Conservation (phyloP, 2,329 filamentous ascomycete species). For the Samsoniella hepiali region DNA sequence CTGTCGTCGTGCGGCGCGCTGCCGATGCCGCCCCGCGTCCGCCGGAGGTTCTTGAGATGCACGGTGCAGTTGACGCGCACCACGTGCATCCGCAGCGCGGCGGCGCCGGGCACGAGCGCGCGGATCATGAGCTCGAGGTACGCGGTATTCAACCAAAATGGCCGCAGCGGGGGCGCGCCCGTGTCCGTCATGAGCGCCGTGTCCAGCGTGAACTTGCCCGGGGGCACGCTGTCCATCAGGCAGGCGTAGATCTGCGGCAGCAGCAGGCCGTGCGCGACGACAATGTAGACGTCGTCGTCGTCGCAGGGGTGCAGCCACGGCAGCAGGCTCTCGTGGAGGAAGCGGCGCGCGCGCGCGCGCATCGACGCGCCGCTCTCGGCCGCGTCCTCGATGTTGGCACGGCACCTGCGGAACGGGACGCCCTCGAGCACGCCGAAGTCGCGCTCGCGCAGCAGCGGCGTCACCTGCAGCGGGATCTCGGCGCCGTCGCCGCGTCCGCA, state of each 20-base stretch:
- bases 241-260: slow-evolving; percentile 61
- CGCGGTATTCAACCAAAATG: slow-evolving; percentile 53
- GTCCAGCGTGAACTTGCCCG: slow-evolving; percentile 34
- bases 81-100: slow-evolving; percentile 39
- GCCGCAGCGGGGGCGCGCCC: slow-evolving; percentile 24
- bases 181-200: background rate
- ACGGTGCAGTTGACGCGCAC: slow-evolving; percentile 63
- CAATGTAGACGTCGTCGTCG: slow-evolving; percentile 43
- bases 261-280: slow-evolving; percentile 83
- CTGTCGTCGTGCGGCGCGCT: slow-evolving; percentile 71
- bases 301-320: slow-evolving; percentile 26
- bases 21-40: slow-evolving; percentile 78
- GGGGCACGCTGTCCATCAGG: slow-evolving; percentile 46
- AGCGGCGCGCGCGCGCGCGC: slow-evolving; percentile 58
- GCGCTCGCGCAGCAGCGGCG: slow-evolving; percentile 60
- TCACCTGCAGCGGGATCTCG: slow-evolving; percentile 31
- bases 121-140: slow-evolving; percentile 36
- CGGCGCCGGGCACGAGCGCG: slow-evolving; percentile 20
- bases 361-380: slow-evolving; percentile 69
- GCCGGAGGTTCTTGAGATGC: slow-evolving; percentile 71
- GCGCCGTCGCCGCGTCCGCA: slow-evolving; percentile 20
- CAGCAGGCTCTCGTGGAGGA: slow-evolving; percentile 62
- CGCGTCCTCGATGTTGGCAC: slow-evolving; percentile 39
- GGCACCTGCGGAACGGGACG: slow-evolving; percentile 46
- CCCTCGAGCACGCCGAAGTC: slow-evolving; percentile 73